A percentile compares a stretch with the other conserved stretches of the same genome.
phyloP scores from a whole-genome alignment of 1,139 yeast species.

The Debaryomyces singareniensis region DNA sequence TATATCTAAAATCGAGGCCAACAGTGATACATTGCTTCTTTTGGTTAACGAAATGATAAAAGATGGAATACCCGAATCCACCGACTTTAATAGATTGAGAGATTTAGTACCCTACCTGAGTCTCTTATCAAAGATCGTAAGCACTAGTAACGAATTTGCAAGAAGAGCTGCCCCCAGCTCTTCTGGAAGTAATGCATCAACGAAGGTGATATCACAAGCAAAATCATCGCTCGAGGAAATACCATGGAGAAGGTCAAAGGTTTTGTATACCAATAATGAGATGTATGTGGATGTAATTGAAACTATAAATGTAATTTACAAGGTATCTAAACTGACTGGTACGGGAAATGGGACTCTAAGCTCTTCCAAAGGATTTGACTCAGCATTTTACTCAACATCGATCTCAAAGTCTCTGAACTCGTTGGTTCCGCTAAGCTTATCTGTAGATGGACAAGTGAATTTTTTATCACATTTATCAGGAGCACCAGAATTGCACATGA shows the following conservation, averaged over 20 bases:
- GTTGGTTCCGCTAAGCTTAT: conserved; percentile 44
- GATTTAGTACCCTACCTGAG: conserved; percentile 64
- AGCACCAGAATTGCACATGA: conserved; percentile 60
- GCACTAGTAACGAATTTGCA: conserved; percentile 27
- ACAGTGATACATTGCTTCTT: conserved; percentile 59
- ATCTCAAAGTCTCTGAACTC: conserved; percentile 10
- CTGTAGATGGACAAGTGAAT: conserved; percentile 59
- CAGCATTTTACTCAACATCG: conserved; percentile 31
- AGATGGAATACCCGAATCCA: conserved; percentile 64
- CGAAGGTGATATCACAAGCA: conserved; percentile 4
- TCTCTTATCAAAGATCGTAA: conserved; percentile 30
- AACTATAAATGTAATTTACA: conserved; percentile 41
- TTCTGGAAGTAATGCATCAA: conserved; percentile 6
- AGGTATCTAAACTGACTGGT: conserved; percentile 14
- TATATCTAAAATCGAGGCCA: conserved; percentile 53
- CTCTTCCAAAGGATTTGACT: conserved; percentile 18
- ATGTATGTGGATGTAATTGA: conserved; percentile 75
- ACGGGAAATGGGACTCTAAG: conserved; percentile 4
- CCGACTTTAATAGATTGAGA: conserved; percentile 65
- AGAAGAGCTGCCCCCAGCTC: conserved; percentile 15
- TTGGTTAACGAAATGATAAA: conserved; percentile 56
- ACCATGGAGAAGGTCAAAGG: conserved; percentile 73
- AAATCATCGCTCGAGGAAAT: conserved; percentile 12
- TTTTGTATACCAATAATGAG: conserved; percentile 68
- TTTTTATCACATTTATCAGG: conserved; percentile 71